phyloP scores from a whole-genome alignment of 2,329 filamentous ascomycete genomes.

The Beauveria brongniartii region DNA sequence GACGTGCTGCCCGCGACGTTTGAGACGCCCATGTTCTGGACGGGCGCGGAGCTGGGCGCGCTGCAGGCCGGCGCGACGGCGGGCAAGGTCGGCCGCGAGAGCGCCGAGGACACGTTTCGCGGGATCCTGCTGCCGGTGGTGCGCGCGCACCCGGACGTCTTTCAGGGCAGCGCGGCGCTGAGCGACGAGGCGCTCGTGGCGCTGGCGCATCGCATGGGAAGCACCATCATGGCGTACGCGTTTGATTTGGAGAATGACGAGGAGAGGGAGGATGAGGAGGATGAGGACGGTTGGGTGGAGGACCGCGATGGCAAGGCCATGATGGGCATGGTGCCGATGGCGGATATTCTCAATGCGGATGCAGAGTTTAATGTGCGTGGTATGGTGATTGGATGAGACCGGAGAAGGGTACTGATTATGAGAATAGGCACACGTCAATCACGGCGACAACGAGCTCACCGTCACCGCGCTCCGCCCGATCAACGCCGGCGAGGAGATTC shows the following conservation, averaged over 20 bases:
- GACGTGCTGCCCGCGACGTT: slow-evolving; percentile 63
- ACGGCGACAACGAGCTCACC: slow-evolving; percentile 48
- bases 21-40: slow-evolving; percentile 89
- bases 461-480: slow-evolving; percentile 67
- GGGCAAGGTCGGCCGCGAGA: slow-evolving; percentile 64
- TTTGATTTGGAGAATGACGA: slow-evolving; percentile 64
- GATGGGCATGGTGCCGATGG: slow-evolving; percentile 87
- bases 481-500: slow-evolving; percentile 62
- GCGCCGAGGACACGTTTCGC: slow-evolving; percentile 63
- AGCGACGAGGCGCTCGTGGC: slow-evolving; percentile 37
- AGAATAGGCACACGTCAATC: slow-evolving; percentile 44
- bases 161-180: slow-evolving; percentile 27
- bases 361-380: slow-evolving; percentile 71
- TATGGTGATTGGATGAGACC: too few relatives aligned
- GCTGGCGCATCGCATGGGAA: slow-evolving; percentile 72
- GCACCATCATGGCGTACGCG: slow-evolving; percentile 85
- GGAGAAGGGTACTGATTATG: too few relatives aligned
- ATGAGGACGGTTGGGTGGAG: slow-evolving; percentile 54
- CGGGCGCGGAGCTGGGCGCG: slow-evolving; percentile 56
- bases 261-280: slow-evolving; percentile 49
- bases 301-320: slow-evolving; percentile 48
- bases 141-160: slow-evolving; percentile 35
- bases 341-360: slow-evolving; percentile 84
- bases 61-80: slow-evolving; percentile 73
- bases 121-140: slow-evolving; percentile 43